Evolutionary conservation across 495 filamentous ascomycete genomes (phyloP), one percentile per base, ranked within the genome.

Genomic region (Penicillium steckii): DNA sequence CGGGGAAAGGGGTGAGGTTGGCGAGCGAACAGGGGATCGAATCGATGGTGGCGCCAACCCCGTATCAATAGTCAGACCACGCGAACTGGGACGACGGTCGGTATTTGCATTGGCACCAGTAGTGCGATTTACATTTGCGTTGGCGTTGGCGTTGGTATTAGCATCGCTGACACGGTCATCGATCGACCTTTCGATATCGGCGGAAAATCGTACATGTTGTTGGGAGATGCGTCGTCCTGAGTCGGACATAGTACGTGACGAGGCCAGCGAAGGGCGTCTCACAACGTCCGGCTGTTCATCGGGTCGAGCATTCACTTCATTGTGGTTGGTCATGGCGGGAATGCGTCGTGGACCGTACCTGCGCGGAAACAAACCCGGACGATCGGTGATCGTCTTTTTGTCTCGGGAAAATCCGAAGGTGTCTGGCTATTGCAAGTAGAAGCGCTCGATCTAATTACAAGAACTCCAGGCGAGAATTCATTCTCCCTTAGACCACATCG

Each of bases 141-240:
- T 32, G 49, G 42, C 48, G 27, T 26, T 37, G 47, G 5, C 50
- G 37, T 25, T 41, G 8, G 38, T 4, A 4, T 41, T 41, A 19
- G 17, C 3, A 21, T 23, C 13, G 17, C 8, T 22, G 38, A 13
- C 18, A 5, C 18, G 21, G 38, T 76, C 64, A 25, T 66, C 68
- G 43, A 26, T 49, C 1, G 59, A 57, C 25, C 61, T 66, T 24
- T 72, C 67, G 52, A 74, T 40, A 35, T 76, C 73, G 18, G 69
- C 61, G 8, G 73, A 76, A 33, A 76, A 76, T 2, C 72, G 70
- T 24, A 76, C 72, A 67, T 70, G 70, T 22, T 68, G 67, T 33
- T 70, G 70, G 3, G 69, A 74, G 30, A 57, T 23, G 9, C 70
- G 61, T 8, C 69, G 65, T 22, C 61, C 68, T 1, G 62, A 56